A percentile compares a stretch with the other conserved stretches of the same genome.
Conservation (phyloP, 306 rosid genomes). For the Vigna reflexopilosa region DNA sequence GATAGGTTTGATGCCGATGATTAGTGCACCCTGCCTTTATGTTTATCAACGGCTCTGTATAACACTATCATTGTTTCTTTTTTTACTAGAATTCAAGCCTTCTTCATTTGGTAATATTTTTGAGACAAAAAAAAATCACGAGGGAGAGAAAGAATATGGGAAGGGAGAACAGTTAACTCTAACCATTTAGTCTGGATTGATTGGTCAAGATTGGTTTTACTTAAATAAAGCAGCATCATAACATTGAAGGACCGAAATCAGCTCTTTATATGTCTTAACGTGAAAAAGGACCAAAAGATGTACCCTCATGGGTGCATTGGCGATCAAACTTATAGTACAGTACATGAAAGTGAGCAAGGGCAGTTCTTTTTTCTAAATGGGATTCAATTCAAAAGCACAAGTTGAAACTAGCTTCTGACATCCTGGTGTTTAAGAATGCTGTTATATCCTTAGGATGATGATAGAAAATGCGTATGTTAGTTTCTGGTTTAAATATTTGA, state of each 20-base stretch:
- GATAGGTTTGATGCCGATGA: constrained; percentile 41
- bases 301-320: background rate
- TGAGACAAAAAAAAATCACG: background rate
- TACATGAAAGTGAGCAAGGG: background rate
- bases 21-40: constrained; percentile 30
- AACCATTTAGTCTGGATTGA: background rate
- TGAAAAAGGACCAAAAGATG: background rate
- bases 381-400: background rate
- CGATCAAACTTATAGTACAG: background rate
- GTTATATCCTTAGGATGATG: background rate
- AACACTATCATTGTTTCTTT: background rate
- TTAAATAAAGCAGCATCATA: background rate
- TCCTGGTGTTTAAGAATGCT: background rate
- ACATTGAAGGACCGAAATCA: background rate
- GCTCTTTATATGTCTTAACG: background rate
- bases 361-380: background rate
- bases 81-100: constrained; percentile 4
- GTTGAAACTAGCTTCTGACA: background rate
- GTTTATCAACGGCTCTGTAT: background rate
- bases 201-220: background rate
- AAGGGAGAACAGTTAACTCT: background rate
- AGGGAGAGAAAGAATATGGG: background rate
- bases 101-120: background rate
- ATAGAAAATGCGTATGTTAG: background rate
- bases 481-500: background rate